Percentiles rank a stretch among this genome's conserved stretches.
Conservation (phyloP, 345 rosid genomes). For the Zanthoxylum bungeanum region DNA sequence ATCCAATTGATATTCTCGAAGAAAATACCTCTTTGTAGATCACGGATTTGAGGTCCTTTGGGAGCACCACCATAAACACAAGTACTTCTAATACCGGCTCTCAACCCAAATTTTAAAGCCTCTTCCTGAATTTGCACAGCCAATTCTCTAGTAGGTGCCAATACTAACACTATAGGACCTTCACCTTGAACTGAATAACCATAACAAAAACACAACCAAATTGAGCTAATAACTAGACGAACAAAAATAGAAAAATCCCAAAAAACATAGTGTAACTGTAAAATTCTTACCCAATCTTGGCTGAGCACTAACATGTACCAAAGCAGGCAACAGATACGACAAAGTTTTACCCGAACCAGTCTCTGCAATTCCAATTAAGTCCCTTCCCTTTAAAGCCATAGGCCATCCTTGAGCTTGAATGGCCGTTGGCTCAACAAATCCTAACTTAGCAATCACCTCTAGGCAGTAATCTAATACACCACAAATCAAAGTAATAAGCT, state of each 20-base stretch:
- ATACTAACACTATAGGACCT: slow-evolving; percentile 74
- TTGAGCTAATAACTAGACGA: neutral
- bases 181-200: slow-evolving; percentile 63
- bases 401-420: slow-evolving; percentile 99
- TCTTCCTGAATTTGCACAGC: slow-evolving; percentile 98
- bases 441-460: slow-evolving; percentile 74
- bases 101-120: slow-evolving; percentile 63
- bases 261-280: neutral
- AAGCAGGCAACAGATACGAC: slow-evolving; percentile 90
- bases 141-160: slow-evolving; percentile 96
- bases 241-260: neutral
- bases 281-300: slow-evolving; percentile 75
- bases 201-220: neutral
- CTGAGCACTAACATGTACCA: slow-evolving; percentile 89
- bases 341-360: slow-evolving; percentile 98
- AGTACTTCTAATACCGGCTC: slow-evolving; percentile 71
- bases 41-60: slow-evolving; percentile 96
- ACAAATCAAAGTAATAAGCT: slow-evolving; percentile 5
- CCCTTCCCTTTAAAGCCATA: slow-evolving; percentile 95
- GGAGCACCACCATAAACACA: slow-evolving; percentile 97
- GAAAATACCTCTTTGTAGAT: slow-evolving; percentile 76
- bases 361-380: slow-evolving; percentile 92
- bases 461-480: slow-evolving; percentile 63
- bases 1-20: neutral
- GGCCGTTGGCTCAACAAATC: slow-evolving; percentile 91